These are phyloP conservation scores for Argentina anserina DNA, from an alignment of 306 rosid species.

Conservation along the genomic window DNA sequence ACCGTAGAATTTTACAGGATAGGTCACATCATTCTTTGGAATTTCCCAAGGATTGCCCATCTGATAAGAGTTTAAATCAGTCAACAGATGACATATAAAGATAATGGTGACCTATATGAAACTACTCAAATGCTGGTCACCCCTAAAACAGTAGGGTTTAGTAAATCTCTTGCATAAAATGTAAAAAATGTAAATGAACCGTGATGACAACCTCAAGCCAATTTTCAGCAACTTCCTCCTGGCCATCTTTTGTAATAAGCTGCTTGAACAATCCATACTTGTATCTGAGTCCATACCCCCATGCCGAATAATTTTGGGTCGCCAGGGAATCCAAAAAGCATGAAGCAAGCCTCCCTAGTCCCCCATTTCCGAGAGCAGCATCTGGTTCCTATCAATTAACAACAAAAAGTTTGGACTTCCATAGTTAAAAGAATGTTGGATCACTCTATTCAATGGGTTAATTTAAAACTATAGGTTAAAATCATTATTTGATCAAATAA, in stretches of 20 bases:
- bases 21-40: constrained; percentile 73
- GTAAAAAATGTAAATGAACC: background rate
- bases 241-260: constrained; percentile 82
- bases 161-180: background rate
- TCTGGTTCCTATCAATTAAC: constrained; percentile 71
- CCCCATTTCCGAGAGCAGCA: constrained; percentile 99
- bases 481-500: background rate
- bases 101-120: background rate
- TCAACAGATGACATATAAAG: background rate
- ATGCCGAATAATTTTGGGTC: constrained; percentile 87
- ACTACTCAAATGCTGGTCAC: background rate
- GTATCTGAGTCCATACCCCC: constrained; percentile 98
- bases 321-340: constrained; percentile 95
- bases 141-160: background rate
- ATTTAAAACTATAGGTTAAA: background rate
- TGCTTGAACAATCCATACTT: constrained; percentile 93
- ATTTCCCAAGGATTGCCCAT: constrained; percentile 97
- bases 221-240: constrained; percentile 92
- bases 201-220: constrained; percentile 78
- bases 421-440: background rate
- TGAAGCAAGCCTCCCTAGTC: constrained; percentile 97
- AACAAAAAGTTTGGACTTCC: constrained; percentile 27
- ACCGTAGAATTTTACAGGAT: constrained; percentile 79
- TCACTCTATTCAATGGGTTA: background rate
- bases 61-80: constrained; percentile 35